A percentile compares a stretch with the other conserved stretches of the same genome.
Conservation (phyloP, 208 protist species). For the Trypanosoma congolense region DNA sequence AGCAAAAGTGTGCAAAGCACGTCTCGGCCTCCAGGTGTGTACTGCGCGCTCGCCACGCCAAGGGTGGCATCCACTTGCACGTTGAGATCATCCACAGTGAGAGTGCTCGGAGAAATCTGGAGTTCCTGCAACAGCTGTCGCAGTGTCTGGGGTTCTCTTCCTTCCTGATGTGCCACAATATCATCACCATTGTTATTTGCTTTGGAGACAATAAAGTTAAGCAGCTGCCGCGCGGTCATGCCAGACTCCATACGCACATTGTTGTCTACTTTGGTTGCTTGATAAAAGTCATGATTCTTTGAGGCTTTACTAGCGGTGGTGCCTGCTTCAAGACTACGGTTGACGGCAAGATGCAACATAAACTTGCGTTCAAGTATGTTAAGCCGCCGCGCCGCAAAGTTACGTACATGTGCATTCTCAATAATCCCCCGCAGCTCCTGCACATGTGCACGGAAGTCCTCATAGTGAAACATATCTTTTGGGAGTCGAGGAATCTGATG, state of each 20-base stretch:
- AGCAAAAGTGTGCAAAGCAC: slow-evolving; percentile 95
- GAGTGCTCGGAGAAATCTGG: slow-evolving; percentile 65
- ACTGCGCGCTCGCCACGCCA: slow-evolving; percentile 86
- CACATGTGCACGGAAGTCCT: slow-evolving; percentile 77
- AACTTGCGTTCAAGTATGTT: slow-evolving; percentile 90
- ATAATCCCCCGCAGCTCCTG: slow-evolving; percentile 57
- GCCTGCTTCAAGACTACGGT: slow-evolving; percentile 78
- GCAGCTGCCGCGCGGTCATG: slow-evolving; percentile 93
- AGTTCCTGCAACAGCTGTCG: slow-evolving; percentile 75
- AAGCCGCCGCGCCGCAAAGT: slow-evolving; percentile 83
- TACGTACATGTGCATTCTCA: slow-evolving; percentile 67
- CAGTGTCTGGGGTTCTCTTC: slow-evolving; percentile 78
- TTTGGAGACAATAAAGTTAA: slow-evolving; percentile 94
- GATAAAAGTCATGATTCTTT: slow-evolving; percentile 93
- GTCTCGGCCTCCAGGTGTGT: slow-evolving; percentile 89
- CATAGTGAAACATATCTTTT: slow-evolving; percentile 82
- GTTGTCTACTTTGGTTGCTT: slow-evolving; percentile 95
- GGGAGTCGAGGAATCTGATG: slow-evolving; percentile 87
- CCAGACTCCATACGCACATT: slow-evolving; percentile 92
- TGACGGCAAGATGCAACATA: slow-evolving; percentile 89
- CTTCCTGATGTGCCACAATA: slow-evolving; percentile 84
- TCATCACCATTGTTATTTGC: slow-evolving; percentile 90
- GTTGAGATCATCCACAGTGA: slow-evolving; percentile 95
- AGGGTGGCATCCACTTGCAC: slow-evolving; percentile 89
- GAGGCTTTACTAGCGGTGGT: slow-evolving; percentile 70